Conservation (phyloP, 129 eudicot species). For the Flaveria sonorensis region DNA sequence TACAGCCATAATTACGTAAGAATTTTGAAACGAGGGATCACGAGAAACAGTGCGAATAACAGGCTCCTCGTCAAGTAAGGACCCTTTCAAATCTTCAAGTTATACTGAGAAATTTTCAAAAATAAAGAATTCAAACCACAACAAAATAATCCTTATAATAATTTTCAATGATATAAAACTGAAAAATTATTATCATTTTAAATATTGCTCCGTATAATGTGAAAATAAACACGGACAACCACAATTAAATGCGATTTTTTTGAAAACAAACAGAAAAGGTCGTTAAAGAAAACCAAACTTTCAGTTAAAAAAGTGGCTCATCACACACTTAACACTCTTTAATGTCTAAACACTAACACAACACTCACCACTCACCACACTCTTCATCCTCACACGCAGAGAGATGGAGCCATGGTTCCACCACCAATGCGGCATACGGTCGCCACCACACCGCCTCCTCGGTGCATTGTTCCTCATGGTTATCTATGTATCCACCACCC, state of each 20-base stretch:
- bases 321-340: conserved; percentile 30
- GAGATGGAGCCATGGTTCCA: conserved; percentile 28
- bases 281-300: conserved; percentile 23
- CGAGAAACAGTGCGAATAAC: conserved; percentile 7
- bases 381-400: conserved; percentile 8
- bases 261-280: conserved; percentile 28
- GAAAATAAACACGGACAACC: conserved; percentile 25
- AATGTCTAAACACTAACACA: conserved; percentile 1
- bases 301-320: conserved; percentile 24
- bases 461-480: conserved; percentile 22
- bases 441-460: neutral
- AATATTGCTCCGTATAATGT: neutral
- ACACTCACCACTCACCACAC: conserved; percentile 6
- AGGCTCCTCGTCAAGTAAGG: conserved; percentile 10
- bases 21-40: conserved; percentile 5
- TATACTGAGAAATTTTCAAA: too few relatives aligned
- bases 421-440: neutral
- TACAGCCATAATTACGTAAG: neutral
- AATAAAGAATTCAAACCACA: neutral
- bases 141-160: neutral
- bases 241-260: conserved; percentile 17
- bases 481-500: conserved; percentile 29
- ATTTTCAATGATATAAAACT: neutral
- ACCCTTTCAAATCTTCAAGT: neutral
- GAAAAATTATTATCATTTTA: too few relatives aligned